Percentiles rank a stretch among this genome's conserved stretches.
Conservation (phyloP, 306 rosid genomes). For the Rosa rugosa region DNA sequence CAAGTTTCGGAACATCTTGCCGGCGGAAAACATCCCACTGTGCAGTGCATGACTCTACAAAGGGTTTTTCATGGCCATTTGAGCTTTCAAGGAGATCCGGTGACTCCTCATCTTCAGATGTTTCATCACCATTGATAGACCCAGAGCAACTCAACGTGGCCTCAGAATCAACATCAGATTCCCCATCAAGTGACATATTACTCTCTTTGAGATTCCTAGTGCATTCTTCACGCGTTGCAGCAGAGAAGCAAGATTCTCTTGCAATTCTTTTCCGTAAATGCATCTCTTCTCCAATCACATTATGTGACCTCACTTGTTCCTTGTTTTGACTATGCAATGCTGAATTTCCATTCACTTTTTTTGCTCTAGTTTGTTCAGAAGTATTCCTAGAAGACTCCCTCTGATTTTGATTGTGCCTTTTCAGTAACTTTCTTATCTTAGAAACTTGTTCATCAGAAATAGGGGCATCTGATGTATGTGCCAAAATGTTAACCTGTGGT, state of each 20-base stretch:
- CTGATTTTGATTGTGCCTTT: conserved; percentile 61
- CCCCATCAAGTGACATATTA: conserved; percentile 33
- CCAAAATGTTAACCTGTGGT: conserved; percentile 87
- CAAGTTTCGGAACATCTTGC: conserved; percentile 86
- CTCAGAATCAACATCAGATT: conserved; percentile 44
- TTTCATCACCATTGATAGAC: conserved; percentile 26
- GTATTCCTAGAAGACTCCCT: conserved; percentile 42
- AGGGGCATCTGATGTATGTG: conserved; percentile 67
- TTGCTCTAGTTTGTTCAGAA: conserved; percentile 36
- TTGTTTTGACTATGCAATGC: conserved; percentile 36
- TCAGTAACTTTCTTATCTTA: conserved; percentile 66
- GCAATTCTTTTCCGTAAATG: conserved; percentile 61
- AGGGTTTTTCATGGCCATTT: conserved; percentile 24
- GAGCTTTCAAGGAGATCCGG: conserved; percentile 34
- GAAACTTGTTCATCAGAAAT: conserved; percentile 71
- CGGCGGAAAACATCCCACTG: conserved; percentile 94
- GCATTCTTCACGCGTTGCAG: conserved; percentile 33
- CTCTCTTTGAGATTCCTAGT: conserved; percentile 36
- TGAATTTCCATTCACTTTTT: conserved; percentile 36
- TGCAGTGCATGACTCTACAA: conserved; percentile 42
- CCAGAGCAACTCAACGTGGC: conserved; percentile 25
- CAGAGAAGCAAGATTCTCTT: conserved; percentile 50
- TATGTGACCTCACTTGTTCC: conserved; percentile 31
- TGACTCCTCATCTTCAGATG: conserved; percentile 28
- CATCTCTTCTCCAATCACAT: conserved; percentile 45